A percentile compares a stretch with the other conserved stretches of the same genome.
phyloP scores from a whole-genome alignment of 2,329 filamentous ascomycete species.

The Cryphonectria radicalis region DNA sequence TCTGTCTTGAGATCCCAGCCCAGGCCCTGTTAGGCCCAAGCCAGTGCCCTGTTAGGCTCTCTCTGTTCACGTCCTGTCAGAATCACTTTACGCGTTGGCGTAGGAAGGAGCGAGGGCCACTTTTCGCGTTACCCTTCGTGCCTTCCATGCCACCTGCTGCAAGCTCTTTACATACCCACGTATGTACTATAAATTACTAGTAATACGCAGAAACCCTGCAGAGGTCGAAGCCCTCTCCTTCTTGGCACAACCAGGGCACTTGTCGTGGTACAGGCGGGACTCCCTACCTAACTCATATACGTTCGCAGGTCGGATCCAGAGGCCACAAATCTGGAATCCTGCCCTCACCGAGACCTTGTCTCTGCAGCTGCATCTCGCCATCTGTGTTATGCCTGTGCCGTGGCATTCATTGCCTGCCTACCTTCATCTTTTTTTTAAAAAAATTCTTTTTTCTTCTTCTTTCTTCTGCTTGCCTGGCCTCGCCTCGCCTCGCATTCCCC shows the following conservation, averaged over 20 bases:
- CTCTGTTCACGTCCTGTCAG: too few species aligned
- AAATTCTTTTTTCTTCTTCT: not conserved
- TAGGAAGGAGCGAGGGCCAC: not conserved
- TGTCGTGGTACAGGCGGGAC: not conserved
- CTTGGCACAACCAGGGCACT: not conserved
- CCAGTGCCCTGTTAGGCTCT: too few species aligned
- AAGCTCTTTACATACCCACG: not conserved
- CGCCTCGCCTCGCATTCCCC: too few species aligned
- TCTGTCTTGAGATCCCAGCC: not conserved
- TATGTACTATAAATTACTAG: not conserved
- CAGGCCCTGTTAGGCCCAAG: not conserved
- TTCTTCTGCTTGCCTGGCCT: not conserved
- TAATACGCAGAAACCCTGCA: not conserved
- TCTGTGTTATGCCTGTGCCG: not conserved
- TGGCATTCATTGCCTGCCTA: not conserved
- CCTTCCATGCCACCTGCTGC: not conserved
- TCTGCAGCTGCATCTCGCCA: constrained; percentile 1
- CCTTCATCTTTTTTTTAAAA: not conserved
- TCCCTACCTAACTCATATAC: not conserved
- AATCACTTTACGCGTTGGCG: constrained; percentile 9
- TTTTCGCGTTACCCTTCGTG: not conserved
- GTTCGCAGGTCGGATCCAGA: not conserved
- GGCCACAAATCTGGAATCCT: not conserved
- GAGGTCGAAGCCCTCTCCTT: not conserved
- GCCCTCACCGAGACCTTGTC: constrained; percentile 3